Evolutionary conservation across 805 yeast genomes (phyloP).

Genomic region (Ascoidea rubescens): DNA sequence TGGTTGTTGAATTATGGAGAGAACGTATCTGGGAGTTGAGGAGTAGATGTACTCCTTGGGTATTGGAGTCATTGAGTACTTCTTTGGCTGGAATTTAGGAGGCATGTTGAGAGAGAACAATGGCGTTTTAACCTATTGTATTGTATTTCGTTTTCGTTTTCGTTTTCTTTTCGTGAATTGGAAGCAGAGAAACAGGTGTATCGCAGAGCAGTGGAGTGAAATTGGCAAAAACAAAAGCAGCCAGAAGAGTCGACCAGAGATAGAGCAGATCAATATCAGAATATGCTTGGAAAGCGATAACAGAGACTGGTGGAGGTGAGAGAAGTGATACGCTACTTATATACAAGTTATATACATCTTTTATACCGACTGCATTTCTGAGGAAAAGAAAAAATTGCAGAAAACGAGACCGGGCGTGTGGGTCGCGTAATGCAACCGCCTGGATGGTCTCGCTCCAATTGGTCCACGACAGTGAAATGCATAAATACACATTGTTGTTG

Average conservation of each 20-base stretch:
- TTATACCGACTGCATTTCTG: not conserved
- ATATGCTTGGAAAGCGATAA: too few species aligned
- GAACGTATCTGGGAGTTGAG: constrained; percentile 4
- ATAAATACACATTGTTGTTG: too few species aligned
- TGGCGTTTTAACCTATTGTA: too few species aligned
- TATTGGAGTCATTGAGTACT: not conserved
- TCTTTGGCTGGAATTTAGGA: not conserved
- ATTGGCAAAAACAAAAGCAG: not conserved
- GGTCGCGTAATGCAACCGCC: not conserved
- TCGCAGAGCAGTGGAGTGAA: not conserved
- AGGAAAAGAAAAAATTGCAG: not conserved
- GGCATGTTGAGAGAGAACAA: not conserved
- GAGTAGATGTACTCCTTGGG: not conserved
- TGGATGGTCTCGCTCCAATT: too few species aligned
- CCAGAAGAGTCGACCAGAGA: not conserved
- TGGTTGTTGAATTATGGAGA: constrained; percentile 10
- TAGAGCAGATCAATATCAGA: not conserved
- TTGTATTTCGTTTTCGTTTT: too few species aligned
- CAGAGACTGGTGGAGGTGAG: not conserved
- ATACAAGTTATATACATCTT: too few species aligned
- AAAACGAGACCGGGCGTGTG: not conserved
- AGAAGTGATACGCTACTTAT: too few species aligned
- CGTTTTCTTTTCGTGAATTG: too few species aligned
- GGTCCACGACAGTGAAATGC: too few species aligned
- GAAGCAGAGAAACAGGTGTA: too few species aligned